Conservation (phyloP, 192 early-diverging fungal genomes). For the Dissophora ornata region DNA sequence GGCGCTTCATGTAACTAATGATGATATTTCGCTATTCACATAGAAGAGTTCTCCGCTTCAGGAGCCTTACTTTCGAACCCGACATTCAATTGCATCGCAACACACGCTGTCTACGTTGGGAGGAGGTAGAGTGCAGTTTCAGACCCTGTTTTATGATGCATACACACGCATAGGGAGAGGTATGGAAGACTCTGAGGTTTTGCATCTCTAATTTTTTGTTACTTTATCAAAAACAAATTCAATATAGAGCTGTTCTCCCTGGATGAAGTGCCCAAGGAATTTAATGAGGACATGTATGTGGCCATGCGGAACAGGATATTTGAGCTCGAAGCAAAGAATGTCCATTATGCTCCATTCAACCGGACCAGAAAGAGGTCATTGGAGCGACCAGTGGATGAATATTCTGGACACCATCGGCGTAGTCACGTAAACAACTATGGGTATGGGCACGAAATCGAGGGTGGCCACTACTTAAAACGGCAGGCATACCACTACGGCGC, state of each 20-base stretch:
- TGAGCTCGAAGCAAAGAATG: slow-evolving; percentile 38
- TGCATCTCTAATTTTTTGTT: no score
- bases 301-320: slow-evolving; percentile 46
- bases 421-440: no score
- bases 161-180: no score
- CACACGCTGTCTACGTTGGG: slow-evolving; percentile 51
- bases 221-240: no score
- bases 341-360: slow-evolving; percentile 34
- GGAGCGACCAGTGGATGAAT: slow-evolving; percentile 23
- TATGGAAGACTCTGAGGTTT: no score
- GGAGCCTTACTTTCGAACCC: slow-evolving; percentile 49
- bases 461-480: slow-evolving; percentile 13
- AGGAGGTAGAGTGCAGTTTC: no score
- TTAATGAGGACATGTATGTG: slow-evolving; percentile 42
- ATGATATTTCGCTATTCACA: no score
- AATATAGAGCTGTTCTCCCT: slow-evolving; percentile 46
- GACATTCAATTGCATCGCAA: slow-evolving; percentile 46
- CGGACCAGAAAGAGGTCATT: slow-evolving; percentile 26
- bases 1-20: no score
- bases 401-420: no score
- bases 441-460: slow-evolving; percentile 7
- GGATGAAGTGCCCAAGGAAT: slow-evolving; percentile 38
- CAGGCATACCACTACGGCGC: slow-evolving; percentile 1
- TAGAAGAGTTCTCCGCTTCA: slow-evolving; percentile 45
- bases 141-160: no score